Evolutionary conservation across 257 asterid genomes (phyloP), one percentile per base, ranked within the genome.

Genomic region (Euphrasia confusa): DNA sequence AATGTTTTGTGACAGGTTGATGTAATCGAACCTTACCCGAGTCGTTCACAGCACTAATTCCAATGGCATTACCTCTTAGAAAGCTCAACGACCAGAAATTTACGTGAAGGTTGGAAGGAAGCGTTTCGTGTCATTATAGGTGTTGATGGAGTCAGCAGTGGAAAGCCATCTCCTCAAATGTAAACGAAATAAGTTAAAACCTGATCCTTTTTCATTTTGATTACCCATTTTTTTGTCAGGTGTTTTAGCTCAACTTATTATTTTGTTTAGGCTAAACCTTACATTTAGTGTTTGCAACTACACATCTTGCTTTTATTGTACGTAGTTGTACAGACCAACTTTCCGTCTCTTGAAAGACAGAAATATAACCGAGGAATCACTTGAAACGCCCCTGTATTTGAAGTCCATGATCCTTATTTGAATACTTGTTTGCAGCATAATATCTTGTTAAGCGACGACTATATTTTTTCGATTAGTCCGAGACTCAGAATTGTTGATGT

Each of bases 141-240:
- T 54, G 90, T 95, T 53, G 90, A 91, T 71, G 95, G 84, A 80
- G 98, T 91, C 69, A 71, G 75, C 66, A 66, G 47, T 17, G 75
- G 75, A 66, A 91, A 91, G 76, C 98, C 98, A 58, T 79, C 91
- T 77, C 96, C 95, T 65, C 95, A 88, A 67, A 91, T 91, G 98
- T 91, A 76, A 75, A 63, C 63, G 37, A 54, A 40, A 65, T 67
- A 33, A 4, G 40, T 68, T 61, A 56, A n/a, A 58, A 45, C 44
- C 49, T 40, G 61, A 60, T 65, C 32, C 4, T 58, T 61, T 26
- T 13, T 39, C 60, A 35, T 63, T 53, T 47, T 63, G 18, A 45
- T 44, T 66, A n/a, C n/a, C n/a, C n/a, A n/a, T n/a, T n/a, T n/a
- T n/a, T n/a, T n/a, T n/a, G n/a, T n/a, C 24, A 21, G 24, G 99